Base-by-base conservation (phyloP, 2,329 filamentous ascomycete species). In the Fusarium sororula region DNA sequence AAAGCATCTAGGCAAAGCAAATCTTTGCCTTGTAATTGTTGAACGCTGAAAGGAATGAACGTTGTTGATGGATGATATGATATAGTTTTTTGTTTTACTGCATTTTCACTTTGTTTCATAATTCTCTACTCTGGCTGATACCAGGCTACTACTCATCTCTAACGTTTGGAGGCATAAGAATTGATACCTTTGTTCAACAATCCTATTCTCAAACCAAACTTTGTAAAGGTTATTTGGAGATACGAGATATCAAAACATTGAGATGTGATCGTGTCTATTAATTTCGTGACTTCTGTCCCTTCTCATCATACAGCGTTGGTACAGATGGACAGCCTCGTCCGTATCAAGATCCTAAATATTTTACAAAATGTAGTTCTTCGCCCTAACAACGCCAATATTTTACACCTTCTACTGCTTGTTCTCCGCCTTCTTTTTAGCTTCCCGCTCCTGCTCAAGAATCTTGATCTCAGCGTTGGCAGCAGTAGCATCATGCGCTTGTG, bases 231-330 rank as follows among this genome's bases (percentile, higher is more conserved):
- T 1, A 6, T 26, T 28, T 11, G 7, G 7, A 14, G 20, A 28
- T 38, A 7, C 15, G 6, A 42, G n/a, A 10, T 10, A 18, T 22
- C 26, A 42, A 30, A 51, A 20, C 15, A 18, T 75, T 75, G 77
- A 79, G 77, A 72, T 79, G 77, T 70, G 77, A 77, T 78, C 59
- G 51, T 67, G 60, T 79, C 68, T 76, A 79, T 78, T 78, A 77
- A 73, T 66, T 62, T 61, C 54, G 61, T 72, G 54, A 65, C 66
- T 68, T 76, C 62, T 73, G 51, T 59, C 44, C 53, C 48, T 54
- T 60, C 32, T 77, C 75, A 72, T 78, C 65, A 74, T 77, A 79
- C 69, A 79, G 47, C 69, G 51, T 79, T 78, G 73, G 66, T 77
- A 78, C 77, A 79, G 63, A 68, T 63, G 66, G 67, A 68, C 61